A percentile compares a stretch with the other conserved stretches of the same genome.
phyloP scores from a whole-genome alignment of 768 basidiomycete species.

The Russula sp. region DNA sequence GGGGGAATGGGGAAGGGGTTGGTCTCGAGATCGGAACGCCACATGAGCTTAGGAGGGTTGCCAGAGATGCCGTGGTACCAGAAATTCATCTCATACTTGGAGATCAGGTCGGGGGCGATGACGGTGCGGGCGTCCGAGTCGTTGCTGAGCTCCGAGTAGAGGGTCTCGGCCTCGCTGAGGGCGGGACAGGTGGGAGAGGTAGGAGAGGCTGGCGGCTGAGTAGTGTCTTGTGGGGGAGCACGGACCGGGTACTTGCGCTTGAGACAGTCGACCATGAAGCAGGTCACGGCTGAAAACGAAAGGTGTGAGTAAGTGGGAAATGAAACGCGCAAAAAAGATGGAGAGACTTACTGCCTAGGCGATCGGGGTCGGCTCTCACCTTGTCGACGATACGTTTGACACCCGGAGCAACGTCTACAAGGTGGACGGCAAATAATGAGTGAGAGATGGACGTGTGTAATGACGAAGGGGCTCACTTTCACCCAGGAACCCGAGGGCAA shows the following conservation, averaged over 20 bases:
- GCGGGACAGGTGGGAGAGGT: constrained; percentile 11
- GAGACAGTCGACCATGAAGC: constrained; percentile 28
- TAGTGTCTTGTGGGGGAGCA: neutral
- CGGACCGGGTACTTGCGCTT: constrained; percentile 11
- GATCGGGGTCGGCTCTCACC: constrained; percentile 24
- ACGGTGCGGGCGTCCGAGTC: constrained; percentile 13
- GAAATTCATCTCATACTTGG: constrained; percentile 24
- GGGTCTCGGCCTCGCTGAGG: constrained; percentile 13
- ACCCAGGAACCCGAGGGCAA: constrained; percentile 20
- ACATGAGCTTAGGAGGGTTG: constrained; percentile 29
- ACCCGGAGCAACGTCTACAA: constrained; percentile 23
- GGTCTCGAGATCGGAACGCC: constrained; percentile 25
- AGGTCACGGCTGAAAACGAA: constrained; percentile 27
- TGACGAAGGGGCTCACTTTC: constrained; percentile 20
- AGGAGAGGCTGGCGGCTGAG: neutral
- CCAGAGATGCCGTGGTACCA: constrained; percentile 25
- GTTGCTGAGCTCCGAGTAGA: constrained; percentile 6
- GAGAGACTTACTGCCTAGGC: constrained; percentile 23
- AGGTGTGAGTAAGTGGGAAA: constrained; percentile 19
- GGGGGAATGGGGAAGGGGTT: constrained; percentile 26
- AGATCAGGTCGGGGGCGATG: constrained; percentile 21
- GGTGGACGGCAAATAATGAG: constrained; percentile 23
- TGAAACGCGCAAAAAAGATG: constrained; percentile 24
- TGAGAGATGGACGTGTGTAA: constrained; percentile 19
- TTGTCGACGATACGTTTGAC: constrained; percentile 17